Conservation (phyloP, 2,329 filamentous ascomycete species). For the Alternaria sp. region DNA sequence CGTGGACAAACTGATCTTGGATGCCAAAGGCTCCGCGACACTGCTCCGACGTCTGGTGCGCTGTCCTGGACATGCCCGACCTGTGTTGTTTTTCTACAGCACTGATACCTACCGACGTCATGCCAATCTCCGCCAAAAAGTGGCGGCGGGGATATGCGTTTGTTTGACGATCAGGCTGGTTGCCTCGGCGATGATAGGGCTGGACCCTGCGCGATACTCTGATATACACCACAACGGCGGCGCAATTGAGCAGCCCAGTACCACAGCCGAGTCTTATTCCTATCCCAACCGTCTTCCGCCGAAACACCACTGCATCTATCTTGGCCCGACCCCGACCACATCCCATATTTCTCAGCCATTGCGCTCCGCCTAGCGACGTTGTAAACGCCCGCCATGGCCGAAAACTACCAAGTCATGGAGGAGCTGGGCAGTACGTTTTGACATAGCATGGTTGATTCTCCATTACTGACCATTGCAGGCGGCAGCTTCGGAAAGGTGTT, state of each 20-base stretch:
- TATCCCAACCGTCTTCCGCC: constrained; percentile 27
- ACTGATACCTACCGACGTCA: constrained; percentile 7
- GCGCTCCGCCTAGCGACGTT: constrained; percentile 25
- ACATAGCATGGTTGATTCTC: not conserved
- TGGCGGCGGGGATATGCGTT: constrained; percentile 28
- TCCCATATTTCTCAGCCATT: constrained; percentile 21
- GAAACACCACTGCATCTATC: constrained; percentile 32
- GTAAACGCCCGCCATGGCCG: constrained; percentile 66
- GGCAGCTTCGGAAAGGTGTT: constrained; percentile 97
- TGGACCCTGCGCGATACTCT: constrained; percentile 21
- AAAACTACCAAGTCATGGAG: constrained; percentile 92
- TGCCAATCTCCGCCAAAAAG: constrained; percentile 12
- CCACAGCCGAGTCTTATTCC: constrained; percentile 35
- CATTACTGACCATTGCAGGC: constrained; percentile 59
- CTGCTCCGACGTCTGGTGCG: not conserved
- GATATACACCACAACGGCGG: constrained; percentile 23
- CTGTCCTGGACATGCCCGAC: not conserved
- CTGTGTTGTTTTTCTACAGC: constrained; percentile 5
- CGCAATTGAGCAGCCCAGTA: constrained; percentile 12
- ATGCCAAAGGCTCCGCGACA: not conserved
- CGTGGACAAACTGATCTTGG: not conserved
- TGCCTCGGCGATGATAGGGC: constrained; percentile 31
- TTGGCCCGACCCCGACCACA: constrained; percentile 28
- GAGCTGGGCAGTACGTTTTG: constrained; percentile 84
- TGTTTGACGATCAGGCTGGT: constrained; percentile 34